Evolutionary conservation across 495 filamentous ascomycete species (phyloP).

Genomic region (Mytilinidion resinicola): DNA sequence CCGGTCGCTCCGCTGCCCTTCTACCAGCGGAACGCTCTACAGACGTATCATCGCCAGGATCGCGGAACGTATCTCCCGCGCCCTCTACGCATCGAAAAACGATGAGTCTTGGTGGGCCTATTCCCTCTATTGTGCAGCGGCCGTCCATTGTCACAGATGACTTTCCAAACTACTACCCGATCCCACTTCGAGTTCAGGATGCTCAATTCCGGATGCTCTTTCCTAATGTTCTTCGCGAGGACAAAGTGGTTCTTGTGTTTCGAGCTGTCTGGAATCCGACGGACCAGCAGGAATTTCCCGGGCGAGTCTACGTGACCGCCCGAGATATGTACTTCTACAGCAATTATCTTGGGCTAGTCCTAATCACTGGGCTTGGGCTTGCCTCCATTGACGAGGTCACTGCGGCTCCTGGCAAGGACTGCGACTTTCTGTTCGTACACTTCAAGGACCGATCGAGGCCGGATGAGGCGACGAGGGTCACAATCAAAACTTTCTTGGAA

Average conservation of each 20-base stretch:
- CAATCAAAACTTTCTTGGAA: slow-evolving; percentile 88
- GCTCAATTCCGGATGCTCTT: slow-evolving; percentile 90
- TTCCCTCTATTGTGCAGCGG: slow-evolving; percentile 10
- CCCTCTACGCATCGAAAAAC: slow-evolving; percentile 62
- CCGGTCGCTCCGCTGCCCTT: slow-evolving; percentile 5
- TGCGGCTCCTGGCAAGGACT: slow-evolving; percentile 79
- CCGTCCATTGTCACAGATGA: slow-evolving; percentile 48
- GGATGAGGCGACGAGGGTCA: slow-evolving; percentile 62
- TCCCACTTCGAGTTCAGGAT: slow-evolving; percentile 78
- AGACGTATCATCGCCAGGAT: slow-evolving; percentile 1
- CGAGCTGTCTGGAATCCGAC: slow-evolving; percentile 68
- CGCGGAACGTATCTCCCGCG: slow-evolving; percentile 9
- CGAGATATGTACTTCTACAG: slow-evolving; percentile 92
- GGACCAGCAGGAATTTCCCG: slow-evolving; percentile 75
- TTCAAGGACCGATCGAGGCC: slow-evolving; percentile 56
- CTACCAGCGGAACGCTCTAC: slow-evolving; percentile 12
- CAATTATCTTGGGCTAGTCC: slow-evolving; percentile 82
- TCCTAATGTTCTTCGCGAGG: slow-evolving; percentile 63
- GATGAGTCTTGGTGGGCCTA: slow-evolving; percentile 57
- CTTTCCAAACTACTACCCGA: slow-evolving; percentile 77
- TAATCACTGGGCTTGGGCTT: slow-evolving; percentile 69
- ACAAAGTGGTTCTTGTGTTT: slow-evolving; percentile 76
- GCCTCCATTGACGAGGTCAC: slow-evolving; percentile 81
- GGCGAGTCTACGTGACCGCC: slow-evolving; percentile 80
- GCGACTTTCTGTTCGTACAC: slow-evolving; percentile 89